phyloP scores from a whole-genome alignment of 2,329 filamentous ascomycete species.

The Fusarium albidum region DNA sequence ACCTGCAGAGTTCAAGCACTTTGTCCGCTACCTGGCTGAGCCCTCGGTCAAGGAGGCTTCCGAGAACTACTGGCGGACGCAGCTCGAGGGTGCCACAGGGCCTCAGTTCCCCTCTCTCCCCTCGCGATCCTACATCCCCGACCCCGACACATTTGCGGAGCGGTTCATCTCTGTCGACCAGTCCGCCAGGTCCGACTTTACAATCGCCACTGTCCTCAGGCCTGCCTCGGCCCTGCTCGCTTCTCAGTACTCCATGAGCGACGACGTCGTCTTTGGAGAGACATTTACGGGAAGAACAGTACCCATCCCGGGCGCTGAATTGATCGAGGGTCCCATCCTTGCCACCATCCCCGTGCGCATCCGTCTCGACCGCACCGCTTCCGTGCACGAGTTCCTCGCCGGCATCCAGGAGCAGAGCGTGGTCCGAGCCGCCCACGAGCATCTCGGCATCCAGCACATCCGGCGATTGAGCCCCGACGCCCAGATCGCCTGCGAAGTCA shows the following conservation, averaged over 20 bases:
- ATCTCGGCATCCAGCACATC: constrained; percentile 47
- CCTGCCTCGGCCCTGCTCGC: constrained; percentile 42
- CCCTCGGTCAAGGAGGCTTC: constrained; percentile 28
- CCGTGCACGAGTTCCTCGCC: constrained; percentile 36
- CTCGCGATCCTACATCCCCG: constrained; percentile 36
- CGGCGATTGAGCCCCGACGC: constrained; percentile 54
- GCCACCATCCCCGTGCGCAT: constrained; percentile 38
- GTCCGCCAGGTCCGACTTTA: constrained; percentile 30
- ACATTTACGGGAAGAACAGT: constrained; percentile 42
- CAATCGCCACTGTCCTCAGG: constrained; percentile 37
- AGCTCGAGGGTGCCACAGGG: constrained; percentile 35
- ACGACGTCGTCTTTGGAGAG: constrained; percentile 42
- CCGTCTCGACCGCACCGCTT: constrained; percentile 33
- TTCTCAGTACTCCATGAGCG: constrained; percentile 40
- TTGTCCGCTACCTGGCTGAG: constrained; percentile 33
- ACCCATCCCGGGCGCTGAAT: constrained; percentile 39
- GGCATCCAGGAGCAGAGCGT: constrained; percentile 40
- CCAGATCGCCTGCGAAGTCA: constrained; percentile 64
- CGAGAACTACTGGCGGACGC: constrained; percentile 35
- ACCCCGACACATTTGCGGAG: constrained; percentile 30
- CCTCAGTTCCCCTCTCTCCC: constrained; percentile 38
- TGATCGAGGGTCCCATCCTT: constrained; percentile 43
- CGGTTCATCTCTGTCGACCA: constrained; percentile 32
- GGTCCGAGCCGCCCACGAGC: constrained; percentile 40
- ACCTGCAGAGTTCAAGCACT: constrained; percentile 40